A percentile compares a stretch with the other conserved stretches of the same genome.
Evolutionary conservation across 106 monocot species (phyloP).

Genomic region (Vanilla planifolia): DNA sequence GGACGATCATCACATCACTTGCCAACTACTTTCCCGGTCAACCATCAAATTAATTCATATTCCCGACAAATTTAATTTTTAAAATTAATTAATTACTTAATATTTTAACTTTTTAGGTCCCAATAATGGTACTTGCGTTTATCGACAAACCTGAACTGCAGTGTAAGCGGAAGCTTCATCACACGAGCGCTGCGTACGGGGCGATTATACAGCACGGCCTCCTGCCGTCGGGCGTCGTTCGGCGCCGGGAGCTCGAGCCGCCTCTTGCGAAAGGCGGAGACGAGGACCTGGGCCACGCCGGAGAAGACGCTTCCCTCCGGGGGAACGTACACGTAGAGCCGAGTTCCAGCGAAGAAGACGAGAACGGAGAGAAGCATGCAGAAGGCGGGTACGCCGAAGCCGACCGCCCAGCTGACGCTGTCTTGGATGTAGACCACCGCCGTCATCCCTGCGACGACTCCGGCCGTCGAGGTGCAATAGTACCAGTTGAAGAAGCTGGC

Average conservation of each 20-base stretch:
- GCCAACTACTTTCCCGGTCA: too few relatives aligned
- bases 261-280: slow-evolving; percentile 22
- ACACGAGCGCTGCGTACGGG: not conserved
- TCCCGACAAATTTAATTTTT: too few relatives aligned
- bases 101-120: too few relatives aligned
- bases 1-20: too few relatives aligned
- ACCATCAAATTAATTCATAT: too few relatives aligned
- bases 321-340: slow-evolving; percentile 8
- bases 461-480: slow-evolving; percentile 47
- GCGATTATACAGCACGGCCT: slow-evolving; percentile 15
- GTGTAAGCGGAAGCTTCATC: slow-evolving; percentile 23
- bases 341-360: slow-evolving; percentile 45
- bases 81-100: too few relatives aligned
- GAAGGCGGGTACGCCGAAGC: slow-evolving; percentile 37
- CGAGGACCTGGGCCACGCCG: slow-evolving; percentile 15
- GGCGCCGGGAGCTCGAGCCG: slow-evolving; percentile 17
- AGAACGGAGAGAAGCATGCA: slow-evolving; percentile 38
- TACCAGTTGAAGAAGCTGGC: slow-evolving; percentile 93
- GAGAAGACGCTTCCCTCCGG: slow-evolving; percentile 34
- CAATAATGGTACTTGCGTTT: too few relatives aligned
- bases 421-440: slow-evolving; percentile 63
- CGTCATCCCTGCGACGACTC: slow-evolving; percentile 30
- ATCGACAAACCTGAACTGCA: slow-evolving; percentile 31
- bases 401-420: slow-evolving; percentile 64
- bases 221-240: slow-evolving; percentile 20